A percentile compares a stretch with the other conserved stretches of the same genome.
Conservation (phyloP, 352 stramenopile species). For the Globisporangium heterothallicum region DNA sequence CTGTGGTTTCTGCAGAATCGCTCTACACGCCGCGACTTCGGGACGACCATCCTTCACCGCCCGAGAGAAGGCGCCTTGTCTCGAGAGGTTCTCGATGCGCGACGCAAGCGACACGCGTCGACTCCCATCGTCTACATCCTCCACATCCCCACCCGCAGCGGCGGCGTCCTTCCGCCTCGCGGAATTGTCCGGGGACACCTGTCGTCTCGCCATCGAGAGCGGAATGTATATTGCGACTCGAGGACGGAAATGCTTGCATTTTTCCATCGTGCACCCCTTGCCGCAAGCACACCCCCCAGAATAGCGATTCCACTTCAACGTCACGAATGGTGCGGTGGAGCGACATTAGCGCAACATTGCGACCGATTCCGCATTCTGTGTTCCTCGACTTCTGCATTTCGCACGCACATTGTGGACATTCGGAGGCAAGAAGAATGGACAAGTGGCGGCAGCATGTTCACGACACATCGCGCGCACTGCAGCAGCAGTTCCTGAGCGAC, state of each 20-base stretch:
- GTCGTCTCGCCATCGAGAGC: background rate
- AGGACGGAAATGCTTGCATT: too few species aligned
- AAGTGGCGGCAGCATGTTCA: conserved; percentile 9
- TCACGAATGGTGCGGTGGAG: background rate
- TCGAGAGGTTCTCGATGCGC: conserved; percentile 34
- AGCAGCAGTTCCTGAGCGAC: conserved; percentile 28
- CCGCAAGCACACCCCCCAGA: background rate
- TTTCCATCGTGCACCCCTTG: too few species aligned
- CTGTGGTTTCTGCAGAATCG: conserved; percentile 44
- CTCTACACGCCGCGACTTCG: conserved; percentile 44
- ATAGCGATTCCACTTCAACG: conserved; percentile 6
- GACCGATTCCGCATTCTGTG: too few species aligned
- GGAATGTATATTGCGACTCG: too few species aligned
- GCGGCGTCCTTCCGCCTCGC: background rate
- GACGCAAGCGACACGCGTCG: conserved; percentile 42
- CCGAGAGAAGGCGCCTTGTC: conserved; percentile 33
- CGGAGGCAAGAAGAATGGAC: conserved; percentile 6
- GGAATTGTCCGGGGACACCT: background rate
- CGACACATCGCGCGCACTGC: conserved; percentile 18
- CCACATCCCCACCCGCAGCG: background rate
- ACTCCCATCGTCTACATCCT: conserved; percentile 1
- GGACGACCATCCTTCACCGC: conserved; percentile 39
- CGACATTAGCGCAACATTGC: background rate
- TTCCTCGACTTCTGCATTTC: too few species aligned
- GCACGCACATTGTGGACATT: background rate